A percentile compares a stretch with the other conserved stretches of the same genome.
Conservation (phyloP, 2,329 filamentous ascomycete genomes). For the Calonectria montana region DNA sequence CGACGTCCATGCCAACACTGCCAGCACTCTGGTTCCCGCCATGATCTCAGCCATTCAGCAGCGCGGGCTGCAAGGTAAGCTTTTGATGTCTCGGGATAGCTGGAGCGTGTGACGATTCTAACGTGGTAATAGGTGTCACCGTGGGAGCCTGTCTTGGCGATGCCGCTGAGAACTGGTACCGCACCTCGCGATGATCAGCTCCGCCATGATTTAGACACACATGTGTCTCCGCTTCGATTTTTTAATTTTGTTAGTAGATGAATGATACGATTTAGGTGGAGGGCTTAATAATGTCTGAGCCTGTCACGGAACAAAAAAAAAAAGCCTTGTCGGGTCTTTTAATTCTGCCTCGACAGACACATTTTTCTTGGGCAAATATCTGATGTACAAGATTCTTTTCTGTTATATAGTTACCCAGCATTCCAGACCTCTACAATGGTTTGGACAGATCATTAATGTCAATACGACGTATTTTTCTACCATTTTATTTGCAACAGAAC, state of each 20-base stretch:
- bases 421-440: not conserved
- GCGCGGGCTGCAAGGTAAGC: not conserved
- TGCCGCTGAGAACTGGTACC: slow-evolving; percentile 10
- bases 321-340: too few relatives aligned
- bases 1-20: slow-evolving; percentile 57
- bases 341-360: not conserved
- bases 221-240: too few relatives aligned
- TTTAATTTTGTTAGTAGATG: not conserved
- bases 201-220: not conserved
- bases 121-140: slow-evolving; percentile 31
- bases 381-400: slow-evolving; percentile 6
- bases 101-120: not conserved
- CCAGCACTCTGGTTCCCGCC: slow-evolving; percentile 41
- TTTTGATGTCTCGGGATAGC: not conserved
- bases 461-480: not conserved
- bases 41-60: slow-evolving; percentile 7
- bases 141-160: slow-evolving; percentile 42
- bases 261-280: not conserved
- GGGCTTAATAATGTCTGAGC: not conserved
- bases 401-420: not conserved
- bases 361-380: not conserved
- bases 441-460: not conserved
- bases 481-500: not conserved
- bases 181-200: slow-evolving; percentile 11
- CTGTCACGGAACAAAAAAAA: not conserved